Conservation (phyloP, 495 filamentous ascomycete species). For the Tuber borchii region DNA sequence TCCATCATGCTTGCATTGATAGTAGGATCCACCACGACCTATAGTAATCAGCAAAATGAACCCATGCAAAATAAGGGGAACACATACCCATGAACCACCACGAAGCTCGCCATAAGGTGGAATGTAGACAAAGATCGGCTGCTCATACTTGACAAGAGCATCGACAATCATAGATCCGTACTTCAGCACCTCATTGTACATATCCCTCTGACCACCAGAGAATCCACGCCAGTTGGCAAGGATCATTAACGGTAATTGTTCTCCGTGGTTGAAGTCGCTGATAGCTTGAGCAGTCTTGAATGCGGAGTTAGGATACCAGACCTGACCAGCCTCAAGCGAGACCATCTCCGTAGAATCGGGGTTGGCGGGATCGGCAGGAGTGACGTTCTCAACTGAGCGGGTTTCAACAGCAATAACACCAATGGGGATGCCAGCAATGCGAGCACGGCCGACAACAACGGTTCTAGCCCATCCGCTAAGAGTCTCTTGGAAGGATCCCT, state of each 20-base stretch:
- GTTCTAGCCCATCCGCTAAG: conserved; percentile 96
- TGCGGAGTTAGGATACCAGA: conserved; percentile 99
- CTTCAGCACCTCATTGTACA: conserved; percentile 99
- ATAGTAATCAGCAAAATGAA: conserved; percentile 22
- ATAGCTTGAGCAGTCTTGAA: conserved; percentile 99
- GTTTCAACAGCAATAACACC: conserved; percentile 98
- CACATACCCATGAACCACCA: conserved; percentile 87
- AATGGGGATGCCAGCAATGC: conserved; percentile 94
- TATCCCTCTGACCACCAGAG: conserved; percentile 97
- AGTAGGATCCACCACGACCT: conserved; percentile 94
- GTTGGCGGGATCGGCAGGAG: conserved; percentile 96
- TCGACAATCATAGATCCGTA: conserved; percentile 99
- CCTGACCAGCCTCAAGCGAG: conserved; percentile 86
- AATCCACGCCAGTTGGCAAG: conserved; percentile 99
- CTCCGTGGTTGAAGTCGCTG: conserved; percentile 97
- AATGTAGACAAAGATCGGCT: conserved; percentile 98
- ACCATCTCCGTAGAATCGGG: conserved; percentile 96
- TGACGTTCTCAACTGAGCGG: conserved; percentile 90
- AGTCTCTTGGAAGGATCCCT: conserved; percentile 91
- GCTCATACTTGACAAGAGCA: conserved; percentile 94
- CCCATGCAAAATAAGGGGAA: conserved; percentile 9
- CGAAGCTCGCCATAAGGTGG: conserved; percentile 93
- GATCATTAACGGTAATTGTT: conserved; percentile 97
- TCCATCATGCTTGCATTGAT: conserved; percentile 97
- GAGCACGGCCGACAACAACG: conserved; percentile 92